phyloP scores from a whole-genome alignment of 169 alveolate species.

The Plasmodium reichenowi region DNA sequence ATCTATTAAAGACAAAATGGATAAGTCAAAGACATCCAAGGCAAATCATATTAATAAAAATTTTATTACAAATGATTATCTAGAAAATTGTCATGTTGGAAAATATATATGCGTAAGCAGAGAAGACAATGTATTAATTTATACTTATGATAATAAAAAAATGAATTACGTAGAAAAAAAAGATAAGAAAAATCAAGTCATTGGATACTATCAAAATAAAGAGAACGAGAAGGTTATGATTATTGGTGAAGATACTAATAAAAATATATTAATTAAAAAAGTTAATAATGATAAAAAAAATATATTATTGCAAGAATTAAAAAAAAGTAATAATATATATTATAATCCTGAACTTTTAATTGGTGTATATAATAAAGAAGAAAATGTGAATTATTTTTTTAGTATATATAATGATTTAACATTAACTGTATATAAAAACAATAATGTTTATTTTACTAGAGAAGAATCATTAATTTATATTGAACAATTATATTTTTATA shows the following conservation, averaged over 20 bases:
- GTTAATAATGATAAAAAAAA: background rate
- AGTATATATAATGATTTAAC: constrained; percentile 68
- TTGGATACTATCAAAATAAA: constrained; percentile 55
- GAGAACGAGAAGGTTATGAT: constrained; percentile 34
- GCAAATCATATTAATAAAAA: background rate
- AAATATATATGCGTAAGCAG: constrained; percentile 19
- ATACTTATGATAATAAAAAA: constrained; percentile 16
- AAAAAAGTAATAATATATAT: constrained; percentile 56
- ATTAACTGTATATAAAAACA: constrained; percentile 43
- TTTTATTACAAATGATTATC: constrained; percentile 22
- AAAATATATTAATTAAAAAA: constrained; percentile 23
- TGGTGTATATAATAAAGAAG: constrained; percentile 37
- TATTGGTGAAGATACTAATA: constrained; percentile 27
- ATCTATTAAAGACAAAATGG: constrained; percentile 2
- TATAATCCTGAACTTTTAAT: constrained; percentile 48
- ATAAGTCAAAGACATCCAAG: background rate
- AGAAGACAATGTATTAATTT: constrained; percentile 3
- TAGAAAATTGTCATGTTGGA: constrained; percentile 26
- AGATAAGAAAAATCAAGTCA: constrained; percentile 1
- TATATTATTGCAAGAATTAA: constrained; percentile 2
- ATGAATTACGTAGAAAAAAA: constrained; percentile 13
- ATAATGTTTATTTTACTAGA: constrained; percentile 40
- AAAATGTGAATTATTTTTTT: constrained; percentile 40
- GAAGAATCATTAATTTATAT: constrained; percentile 67
- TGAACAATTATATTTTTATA: constrained; percentile 62